A percentile compares a stretch with the other conserved stretches of the same genome.
Conservation (phyloP, 371 early-diverging fungal genomes). For the Mucor plumbeus region DNA sequence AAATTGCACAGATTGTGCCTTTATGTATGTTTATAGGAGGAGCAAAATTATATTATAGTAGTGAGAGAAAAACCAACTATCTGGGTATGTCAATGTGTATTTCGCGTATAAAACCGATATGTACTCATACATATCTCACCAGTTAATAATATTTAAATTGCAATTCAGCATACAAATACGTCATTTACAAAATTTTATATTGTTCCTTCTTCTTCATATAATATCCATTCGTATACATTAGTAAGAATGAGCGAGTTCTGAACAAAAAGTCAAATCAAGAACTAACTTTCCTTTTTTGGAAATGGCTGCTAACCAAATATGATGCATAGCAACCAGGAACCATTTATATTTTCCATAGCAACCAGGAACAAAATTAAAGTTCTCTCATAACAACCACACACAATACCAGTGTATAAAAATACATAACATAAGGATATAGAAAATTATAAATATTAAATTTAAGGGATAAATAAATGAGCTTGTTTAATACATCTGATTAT, state of each 20-base stretch:
- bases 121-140: not conserved
- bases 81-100: not conserved
- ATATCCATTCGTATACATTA: not conserved
- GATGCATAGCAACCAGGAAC: constrained; percentile 2
- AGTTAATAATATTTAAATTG: not conserved
- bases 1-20: not conserved
- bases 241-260: not conserved
- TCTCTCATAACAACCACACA: not conserved
- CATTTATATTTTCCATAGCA: not conserved
- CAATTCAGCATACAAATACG: not conserved
- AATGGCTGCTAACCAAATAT: not conserved
- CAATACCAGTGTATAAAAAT: not conserved
- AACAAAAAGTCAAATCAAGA: not conserved
- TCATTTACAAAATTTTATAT: not conserved
- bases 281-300: not conserved
- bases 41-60: not conserved
- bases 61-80: not conserved
- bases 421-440: not conserved
- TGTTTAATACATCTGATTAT: not conserved
- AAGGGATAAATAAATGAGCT: not conserved
- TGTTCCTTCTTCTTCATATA: not conserved
- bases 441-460: not conserved
- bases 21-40: not conserved
- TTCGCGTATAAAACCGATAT: not conserved
- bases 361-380: not conserved